Evolutionary conservation across 352 stramenopile genomes (phyloP), one percentile per base, ranked within the genome.

Genomic region (Pythium pyrilobum): DNA sequence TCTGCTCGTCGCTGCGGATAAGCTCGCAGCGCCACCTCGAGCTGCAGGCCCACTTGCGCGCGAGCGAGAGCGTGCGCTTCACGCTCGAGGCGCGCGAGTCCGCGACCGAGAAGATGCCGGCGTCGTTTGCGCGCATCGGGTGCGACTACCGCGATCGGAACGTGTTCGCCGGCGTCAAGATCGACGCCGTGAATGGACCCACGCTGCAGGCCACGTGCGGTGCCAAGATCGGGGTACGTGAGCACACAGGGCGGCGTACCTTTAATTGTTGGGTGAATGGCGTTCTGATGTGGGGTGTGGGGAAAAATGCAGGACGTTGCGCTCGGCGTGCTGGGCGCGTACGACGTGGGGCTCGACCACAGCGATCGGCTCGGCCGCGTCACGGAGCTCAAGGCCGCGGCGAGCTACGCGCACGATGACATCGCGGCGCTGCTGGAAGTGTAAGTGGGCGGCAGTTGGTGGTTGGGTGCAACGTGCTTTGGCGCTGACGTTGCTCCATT

Each of bases 271-370:
- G n/a, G n/a, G n/a, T n/a, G n/a, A n/a, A n/a, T n/a, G n/a, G n/a
- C n/a, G n/a, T n/a, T n/a, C n/a, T n/a, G n/a, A n/a, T 34, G 6
- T 37, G 21, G 24, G 10, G 15, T 47, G 36, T 47, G 24, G 32
- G 2, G 10, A 4, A 2, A 27, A 12, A 7, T 44, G 16, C 46
- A 81, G 52, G 59, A 72, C 9, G 23, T 86, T 18, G 66, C 69
- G 0, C 12, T 85, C 4, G 80, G 75, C 0, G 46, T 80, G 8
- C 58, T 86, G 16, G 78, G 72, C n/a, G 77, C 77, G 6, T 91
- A 91, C 43, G 81, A 91, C 58, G 81, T 91, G 21, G 81, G 81
- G 33, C 53, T 91, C 15, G 81, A 91, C 64, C 74, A 89, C 59
- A 89, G 77, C 44, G 81, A 91, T 58, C 64, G 77, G 32, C 63